phyloP scores from a whole-genome alignment of 352 stramenopile genomes.

The Pythium chondricola region DNA sequence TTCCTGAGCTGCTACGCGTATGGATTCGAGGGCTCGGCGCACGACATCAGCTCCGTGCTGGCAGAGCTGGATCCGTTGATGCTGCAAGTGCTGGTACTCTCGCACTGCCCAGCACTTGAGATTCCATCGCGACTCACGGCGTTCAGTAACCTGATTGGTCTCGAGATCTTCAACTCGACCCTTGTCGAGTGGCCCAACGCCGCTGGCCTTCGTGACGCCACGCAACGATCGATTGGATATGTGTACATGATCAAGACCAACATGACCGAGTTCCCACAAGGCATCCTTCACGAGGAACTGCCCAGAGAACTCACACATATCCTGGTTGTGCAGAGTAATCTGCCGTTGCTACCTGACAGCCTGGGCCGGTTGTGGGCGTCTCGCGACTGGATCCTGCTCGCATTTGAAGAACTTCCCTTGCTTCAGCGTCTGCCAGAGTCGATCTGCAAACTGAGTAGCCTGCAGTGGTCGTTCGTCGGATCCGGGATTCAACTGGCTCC shows the following conservation, averaged over 20 bases:
- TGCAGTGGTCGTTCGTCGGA: no score
- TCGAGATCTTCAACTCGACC: slow-evolving; percentile 19
- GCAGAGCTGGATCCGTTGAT: slow-evolving; percentile 1
- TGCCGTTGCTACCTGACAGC: background rate
- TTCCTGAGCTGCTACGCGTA: slow-evolving; percentile 11
- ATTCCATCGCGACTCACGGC: slow-evolving; percentile 2
- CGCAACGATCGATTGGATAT: slow-evolving; percentile 1
- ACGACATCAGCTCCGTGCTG: slow-evolving; percentile 1
- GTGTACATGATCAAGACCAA: slow-evolving; percentile 6
- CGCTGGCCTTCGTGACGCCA: background rate
- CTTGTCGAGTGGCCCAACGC: slow-evolving; percentile 6
- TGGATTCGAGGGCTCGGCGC: background rate
- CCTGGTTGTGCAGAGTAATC: background rate
- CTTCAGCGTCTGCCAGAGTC: background rate
- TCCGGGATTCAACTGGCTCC: no score
- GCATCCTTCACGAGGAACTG: background rate
- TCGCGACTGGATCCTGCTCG: background rate
- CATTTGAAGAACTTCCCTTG: background rate
- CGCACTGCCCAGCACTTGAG: slow-evolving; percentile 11
- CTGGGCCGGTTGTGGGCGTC: background rate
- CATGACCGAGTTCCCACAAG: background rate
- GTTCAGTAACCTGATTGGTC: slow-evolving; percentile 5
- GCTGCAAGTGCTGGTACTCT: slow-evolving; percentile 9
- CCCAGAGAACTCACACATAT: background rate
- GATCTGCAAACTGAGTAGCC: no score